Evolutionary conservation across 2,329 filamentous ascomycete genomes (phyloP).

Genomic region (Hypoxylon sp.): DNA sequence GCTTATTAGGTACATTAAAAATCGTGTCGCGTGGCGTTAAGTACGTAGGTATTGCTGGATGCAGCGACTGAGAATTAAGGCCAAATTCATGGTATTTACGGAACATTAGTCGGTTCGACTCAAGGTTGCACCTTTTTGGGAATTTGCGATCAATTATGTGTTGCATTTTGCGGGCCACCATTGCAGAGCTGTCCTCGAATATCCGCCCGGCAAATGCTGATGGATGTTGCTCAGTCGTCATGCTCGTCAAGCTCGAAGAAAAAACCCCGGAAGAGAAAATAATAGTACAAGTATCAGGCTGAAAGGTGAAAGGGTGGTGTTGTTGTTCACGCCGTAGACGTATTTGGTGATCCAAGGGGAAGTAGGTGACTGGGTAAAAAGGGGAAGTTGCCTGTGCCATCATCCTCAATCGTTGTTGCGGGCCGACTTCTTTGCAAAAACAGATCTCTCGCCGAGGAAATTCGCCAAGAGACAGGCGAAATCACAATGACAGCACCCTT

Average conservation of each 20-base stretch:
- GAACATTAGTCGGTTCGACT: conserved; percentile 55
- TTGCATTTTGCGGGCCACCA: conserved; percentile 57
- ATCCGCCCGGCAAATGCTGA: conserved; percentile 54
- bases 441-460: conserved; percentile 40
- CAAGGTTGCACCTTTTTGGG: conserved; percentile 56
- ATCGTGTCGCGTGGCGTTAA: conserved; percentile 44
- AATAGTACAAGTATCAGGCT: conserved; percentile 58
- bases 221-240: conserved; percentile 55
- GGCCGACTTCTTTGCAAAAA: conserved; percentile 37
- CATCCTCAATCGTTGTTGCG: conserved; percentile 47
- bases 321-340: conserved; percentile 52
- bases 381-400: conserved; percentile 42
- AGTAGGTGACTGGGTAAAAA: conserved; percentile 32
- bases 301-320: conserved; percentile 50
- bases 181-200: conserved; percentile 55
- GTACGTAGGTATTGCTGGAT: conserved; percentile 35
- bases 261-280: conserved; percentile 54
- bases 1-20: conserved; percentile 43
- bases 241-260: conserved; percentile 56
- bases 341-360: conserved; percentile 50
- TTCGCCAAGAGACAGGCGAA: conserved; percentile 45
- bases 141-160: conserved; percentile 59
- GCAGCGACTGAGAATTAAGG: conserved; percentile 51
- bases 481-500: conserved; percentile 44
- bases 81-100: conserved; percentile 54